phyloP scores from a whole-genome alignment of 306 rosid genomes.

The Castanea crenata region DNA sequence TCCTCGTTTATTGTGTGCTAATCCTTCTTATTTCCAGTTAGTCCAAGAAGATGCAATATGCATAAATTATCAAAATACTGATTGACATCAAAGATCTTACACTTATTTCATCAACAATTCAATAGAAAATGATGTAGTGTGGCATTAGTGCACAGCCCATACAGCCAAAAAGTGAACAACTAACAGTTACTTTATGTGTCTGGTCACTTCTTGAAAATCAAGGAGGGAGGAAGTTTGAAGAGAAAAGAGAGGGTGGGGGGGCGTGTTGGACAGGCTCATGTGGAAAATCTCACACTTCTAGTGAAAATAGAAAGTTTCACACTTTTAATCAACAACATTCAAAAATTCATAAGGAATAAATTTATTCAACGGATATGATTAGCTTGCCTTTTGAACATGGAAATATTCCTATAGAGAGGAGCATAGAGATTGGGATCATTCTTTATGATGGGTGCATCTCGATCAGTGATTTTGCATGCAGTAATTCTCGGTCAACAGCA shows the following conservation, averaged over 20 bases:
- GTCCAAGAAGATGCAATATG: neutral
- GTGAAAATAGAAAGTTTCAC: too few species aligned
- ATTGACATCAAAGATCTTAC: neutral
- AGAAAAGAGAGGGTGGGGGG: neutral
- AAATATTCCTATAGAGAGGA: conserved; percentile 68
- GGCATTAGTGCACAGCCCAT: neutral
- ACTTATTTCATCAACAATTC: neutral
- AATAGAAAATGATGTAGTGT: neutral
- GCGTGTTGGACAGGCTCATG: neutral
- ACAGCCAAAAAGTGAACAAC: neutral
- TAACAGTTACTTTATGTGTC: neutral
- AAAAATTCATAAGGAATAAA: neutral
- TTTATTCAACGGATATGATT: neutral
- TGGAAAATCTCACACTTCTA: neutral
- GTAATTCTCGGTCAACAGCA: conserved; percentile 53
- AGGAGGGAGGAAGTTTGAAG: neutral
- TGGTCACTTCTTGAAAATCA: neutral
- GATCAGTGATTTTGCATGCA: conserved; percentile 55
- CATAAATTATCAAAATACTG: neutral
- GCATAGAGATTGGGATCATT: conserved; percentile 60
- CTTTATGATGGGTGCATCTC: conserved; percentile 58
- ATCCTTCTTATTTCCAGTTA: neutral
- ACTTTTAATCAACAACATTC: too few species aligned
- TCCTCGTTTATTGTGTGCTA: neutral
- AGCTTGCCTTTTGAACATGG: conserved; percentile 73